Base-by-base conservation (phyloP, 2,329 filamentous ascomycete species). In the Myrmaecium sp. region DNA sequence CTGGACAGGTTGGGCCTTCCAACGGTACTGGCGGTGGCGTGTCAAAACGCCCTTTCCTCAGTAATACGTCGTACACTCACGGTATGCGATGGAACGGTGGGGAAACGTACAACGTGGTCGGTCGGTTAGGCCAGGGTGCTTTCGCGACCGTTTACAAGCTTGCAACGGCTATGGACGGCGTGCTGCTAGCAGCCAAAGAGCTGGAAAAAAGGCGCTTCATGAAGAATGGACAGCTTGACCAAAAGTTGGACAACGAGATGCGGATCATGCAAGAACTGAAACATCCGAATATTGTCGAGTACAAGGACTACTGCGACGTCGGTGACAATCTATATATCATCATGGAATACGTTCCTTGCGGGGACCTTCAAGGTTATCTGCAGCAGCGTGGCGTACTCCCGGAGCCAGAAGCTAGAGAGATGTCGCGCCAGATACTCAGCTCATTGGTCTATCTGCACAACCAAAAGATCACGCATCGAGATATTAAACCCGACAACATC, bases 401-500 rank as follows among this genome's bases (percentile, higher is more conserved):
- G 0, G 86, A 95, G 45, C 39, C 51, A 1, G 59, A 74, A 37
- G 75, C 72, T n/a, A 72, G 75, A 47, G 59, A 58, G 4, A 78
- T 94, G 49, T 69, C 83, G 2, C 49, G 56, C 12, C 82, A 92
- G 47, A 67, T 95, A 18, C 57, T 94, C 22, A 69, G 75, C 38
- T 86, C 86, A 2, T 58, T 98, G 27, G 72, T 71, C 16, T 94
- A 98, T 47, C 62, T 98, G 6, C 89, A 98, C 49, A 60, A 64
- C 28, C 75, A 78, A 41, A 82, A 77, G 44, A 94, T 98, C 40
- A 95, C 86, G 0, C 89, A 98, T 53, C 77, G 89, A n/a, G 89
- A 98, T 50, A 83, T 98, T 44, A 98, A 98, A 47, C 89, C 89
- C 0, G 89, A 98, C 58, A 98, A 98, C 43, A 94, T 98, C 33